Percentiles rank a stretch among this genome's conserved stretches.
Evolutionary conservation across 2,329 filamentous ascomycete genomes (phyloP).

Genomic region (Iodosphaeria phyllophila): DNA sequence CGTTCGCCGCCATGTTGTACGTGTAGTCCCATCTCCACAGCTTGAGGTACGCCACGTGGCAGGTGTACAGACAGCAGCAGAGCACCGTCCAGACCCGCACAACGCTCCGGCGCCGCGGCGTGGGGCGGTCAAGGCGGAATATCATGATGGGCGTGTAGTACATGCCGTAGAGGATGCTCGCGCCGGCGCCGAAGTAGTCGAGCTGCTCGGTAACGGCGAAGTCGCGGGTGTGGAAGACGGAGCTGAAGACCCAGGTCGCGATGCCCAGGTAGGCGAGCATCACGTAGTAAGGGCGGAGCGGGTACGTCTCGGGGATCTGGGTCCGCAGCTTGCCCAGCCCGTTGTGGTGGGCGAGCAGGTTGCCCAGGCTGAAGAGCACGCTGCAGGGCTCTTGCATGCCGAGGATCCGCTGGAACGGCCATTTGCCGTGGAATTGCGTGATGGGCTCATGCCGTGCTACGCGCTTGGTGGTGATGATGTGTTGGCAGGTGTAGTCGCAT

Average conservation of each 20-base stretch:
- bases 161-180: constrained; percentile 74
- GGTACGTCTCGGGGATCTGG: constrained; percentile 52
- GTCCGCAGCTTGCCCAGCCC: constrained; percentile 56
- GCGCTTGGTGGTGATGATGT: constrained; percentile 64
- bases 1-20: constrained; percentile 96
- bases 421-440: constrained; percentile 95
- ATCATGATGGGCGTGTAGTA: constrained; percentile 72
- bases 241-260: constrained; percentile 70
- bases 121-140: constrained; percentile 57
- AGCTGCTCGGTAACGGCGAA: constrained; percentile 75
- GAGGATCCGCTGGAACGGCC: constrained; percentile 81
- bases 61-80: constrained; percentile 51
- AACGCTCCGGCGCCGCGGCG: constrained; percentile 23
- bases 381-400: constrained; percentile 92
- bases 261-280: constrained; percentile 65
- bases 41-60: constrained; percentile 70
- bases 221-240: constrained; percentile 85
- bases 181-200: constrained; percentile 90
- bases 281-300: constrained; percentile 65
- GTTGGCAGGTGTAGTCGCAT: constrained; percentile 97
- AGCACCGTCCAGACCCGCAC: constrained; percentile 58
- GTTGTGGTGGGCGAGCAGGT: constrained; percentile 68
- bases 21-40: constrained; percentile 85
- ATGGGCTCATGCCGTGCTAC: constrained; percentile 46
- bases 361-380: constrained; percentile 83